A percentile compares a stretch with the other conserved stretches of the same genome.
Conservation (phyloP, 345 rosid genomes). For the Camelina laxa region DNA sequence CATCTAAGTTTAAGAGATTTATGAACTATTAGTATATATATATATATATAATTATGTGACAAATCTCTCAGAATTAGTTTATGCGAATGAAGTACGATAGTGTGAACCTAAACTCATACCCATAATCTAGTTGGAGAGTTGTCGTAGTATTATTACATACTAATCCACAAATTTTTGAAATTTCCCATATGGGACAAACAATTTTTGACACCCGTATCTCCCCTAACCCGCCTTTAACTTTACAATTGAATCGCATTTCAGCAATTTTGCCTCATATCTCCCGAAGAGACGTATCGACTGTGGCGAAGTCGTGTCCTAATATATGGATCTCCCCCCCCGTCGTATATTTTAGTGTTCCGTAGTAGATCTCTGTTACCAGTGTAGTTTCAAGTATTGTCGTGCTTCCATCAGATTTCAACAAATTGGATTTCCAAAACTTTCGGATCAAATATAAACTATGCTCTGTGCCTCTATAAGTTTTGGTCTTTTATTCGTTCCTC, state of each 20-base stretch:
- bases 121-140: not conserved
- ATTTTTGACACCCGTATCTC: not conserved
- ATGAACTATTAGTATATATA: too few species aligned
- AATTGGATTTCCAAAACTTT: constrained; percentile 2
- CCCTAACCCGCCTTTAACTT: not conserved
- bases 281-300: not conserved
- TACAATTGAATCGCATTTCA: not conserved
- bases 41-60: too few species aligned
- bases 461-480: too few species aligned
- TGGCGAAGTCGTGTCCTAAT: not conserved
- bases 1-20: too few species aligned
- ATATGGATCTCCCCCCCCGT: not conserved
- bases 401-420: not conserved
- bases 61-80: too few species aligned
- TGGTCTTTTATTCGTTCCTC: constrained; percentile 2
- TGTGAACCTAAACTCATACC: not conserved
- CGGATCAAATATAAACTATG: not conserved
- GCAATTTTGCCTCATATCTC: not conserved
- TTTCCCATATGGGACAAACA: not conserved
- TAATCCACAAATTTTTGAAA: too few species aligned
- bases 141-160: too few species aligned
- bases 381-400: not conserved
- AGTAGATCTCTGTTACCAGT: not conserved
- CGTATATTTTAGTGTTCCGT: not conserved
- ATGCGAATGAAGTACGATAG: too few species aligned